These are phyloP conservation scores for Plasmodium cynomolgi DNA, from an alignment of 169 alveolate genomes.

Conservation along the genomic window DNA sequence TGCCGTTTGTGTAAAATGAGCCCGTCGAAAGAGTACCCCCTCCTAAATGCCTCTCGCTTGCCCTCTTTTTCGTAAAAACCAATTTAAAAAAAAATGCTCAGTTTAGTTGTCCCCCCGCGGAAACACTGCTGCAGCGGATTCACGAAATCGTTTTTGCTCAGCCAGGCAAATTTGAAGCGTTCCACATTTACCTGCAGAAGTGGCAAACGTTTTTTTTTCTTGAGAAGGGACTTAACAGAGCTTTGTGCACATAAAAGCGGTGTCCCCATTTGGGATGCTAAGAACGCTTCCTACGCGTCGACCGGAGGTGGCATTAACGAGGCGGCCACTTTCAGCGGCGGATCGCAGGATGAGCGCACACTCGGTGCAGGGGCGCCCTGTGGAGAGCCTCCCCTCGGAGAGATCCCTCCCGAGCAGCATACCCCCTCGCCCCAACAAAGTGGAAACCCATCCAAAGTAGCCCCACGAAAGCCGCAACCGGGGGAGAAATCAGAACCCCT, in stretches of 20 bases:
- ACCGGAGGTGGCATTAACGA: not conserved
- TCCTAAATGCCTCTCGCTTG: not conserved
- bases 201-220: not conserved
- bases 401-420: not conserved
- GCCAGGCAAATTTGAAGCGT: slow-evolving; percentile 1
- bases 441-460: not conserved
- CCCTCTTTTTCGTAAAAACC: not conserved
- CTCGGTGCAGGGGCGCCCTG: slow-evolving; percentile 13
- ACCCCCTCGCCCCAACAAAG: not conserved
- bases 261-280: not conserved
- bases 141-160: not conserved
- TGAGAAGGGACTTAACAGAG: not conserved
- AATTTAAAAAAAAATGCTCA: slow-evolving; percentile 30
- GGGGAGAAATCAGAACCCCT: not conserved
- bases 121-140: slow-evolving; percentile 20
- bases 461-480: not conserved
- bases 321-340: not conserved
- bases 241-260: not conserved
- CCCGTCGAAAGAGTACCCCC: not conserved
- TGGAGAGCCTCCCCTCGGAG: not conserved
- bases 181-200: not conserved
- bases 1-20: not conserved
- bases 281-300: not conserved
- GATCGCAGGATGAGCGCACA: not conserved
- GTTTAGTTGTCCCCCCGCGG: slow-evolving; percentile 5